phyloP scores from a whole-genome alignment of 2,329 filamentous ascomycete species.

The Aspergillus aculeatus region DNA sequence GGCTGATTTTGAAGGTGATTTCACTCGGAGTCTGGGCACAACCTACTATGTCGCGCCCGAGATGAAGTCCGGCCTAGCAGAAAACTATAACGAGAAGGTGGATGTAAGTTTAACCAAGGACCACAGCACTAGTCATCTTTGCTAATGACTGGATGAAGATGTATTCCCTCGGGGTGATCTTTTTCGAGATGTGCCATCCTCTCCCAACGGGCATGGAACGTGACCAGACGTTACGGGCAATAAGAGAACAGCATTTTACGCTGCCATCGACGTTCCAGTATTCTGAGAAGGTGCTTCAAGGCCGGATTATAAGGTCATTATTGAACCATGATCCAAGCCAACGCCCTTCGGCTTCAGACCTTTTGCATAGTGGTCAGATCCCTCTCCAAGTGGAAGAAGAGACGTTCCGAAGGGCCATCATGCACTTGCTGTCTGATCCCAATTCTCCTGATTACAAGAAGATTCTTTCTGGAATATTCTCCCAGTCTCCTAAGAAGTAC shows the following conservation, averaged over 20 bases:
- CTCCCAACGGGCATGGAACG: slow-evolving; percentile 64
- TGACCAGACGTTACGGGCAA: slow-evolving; percentile 63
- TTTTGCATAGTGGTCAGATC: slow-evolving; percentile 81
- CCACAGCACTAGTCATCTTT: background rate
- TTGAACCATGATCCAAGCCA: slow-evolving; percentile 79
- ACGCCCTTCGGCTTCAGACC: slow-evolving; percentile 76
- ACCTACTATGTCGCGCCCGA: slow-evolving; percentile 93
- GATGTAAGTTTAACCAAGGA: slow-evolving; percentile 59
- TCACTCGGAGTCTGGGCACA: slow-evolving; percentile 65
- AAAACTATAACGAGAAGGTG: slow-evolving; percentile 87
- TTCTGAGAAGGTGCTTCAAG: slow-evolving; percentile 67
- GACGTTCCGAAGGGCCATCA: slow-evolving; percentile 78
- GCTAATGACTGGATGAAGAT: slow-evolving; percentile 53
- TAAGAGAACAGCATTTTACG: slow-evolving; percentile 65
- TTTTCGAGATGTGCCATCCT: slow-evolving; percentile 90
- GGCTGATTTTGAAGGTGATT: slow-evolving; percentile 39
- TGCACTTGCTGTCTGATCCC: slow-evolving; percentile 71
- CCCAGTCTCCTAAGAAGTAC: slow-evolving; percentile 70
- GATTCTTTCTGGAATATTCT: slow-evolving; percentile 82
- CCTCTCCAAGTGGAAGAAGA: slow-evolving; percentile 93
- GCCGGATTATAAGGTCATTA: slow-evolving; percentile 74
- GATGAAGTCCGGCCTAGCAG: slow-evolving; percentile 70
- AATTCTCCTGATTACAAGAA: slow-evolving; percentile 86
- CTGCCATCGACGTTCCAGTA: slow-evolving; percentile 72
- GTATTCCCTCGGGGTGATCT: slow-evolving; percentile 96